These are phyloP conservation scores for Thelephora aurantiotincta DNA, from an alignment of 768 basidiomycete species.

Conservation along the genomic window DNA sequence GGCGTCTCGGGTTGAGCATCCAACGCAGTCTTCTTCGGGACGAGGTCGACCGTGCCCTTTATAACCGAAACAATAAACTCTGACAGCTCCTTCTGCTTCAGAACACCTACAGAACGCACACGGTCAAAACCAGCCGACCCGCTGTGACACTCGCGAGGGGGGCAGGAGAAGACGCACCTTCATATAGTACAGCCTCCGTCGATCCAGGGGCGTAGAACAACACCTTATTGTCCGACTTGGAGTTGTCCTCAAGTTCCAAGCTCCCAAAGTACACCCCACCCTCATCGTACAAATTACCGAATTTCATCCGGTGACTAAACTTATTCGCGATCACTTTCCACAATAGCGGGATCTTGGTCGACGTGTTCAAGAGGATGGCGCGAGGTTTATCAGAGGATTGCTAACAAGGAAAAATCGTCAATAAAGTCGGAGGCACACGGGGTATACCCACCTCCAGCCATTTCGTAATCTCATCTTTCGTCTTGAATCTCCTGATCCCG, in stretches of 20 bases:
- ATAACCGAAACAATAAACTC: conserved; percentile 61
- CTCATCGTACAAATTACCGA: conserved; percentile 53
- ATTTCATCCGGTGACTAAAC: conserved; percentile 45
- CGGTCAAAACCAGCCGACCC: no score
- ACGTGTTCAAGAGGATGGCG: conserved; percentile 59
- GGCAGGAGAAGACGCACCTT: conserved; percentile 44
- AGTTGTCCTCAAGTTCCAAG: conserved; percentile 34
- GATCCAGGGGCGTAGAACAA: conserved; percentile 56
- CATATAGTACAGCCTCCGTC: conserved; percentile 41
- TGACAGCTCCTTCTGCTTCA: conserved; percentile 61
- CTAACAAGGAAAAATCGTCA: background rate
- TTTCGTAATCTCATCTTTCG: conserved; percentile 37
- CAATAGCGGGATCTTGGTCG: conserved; percentile 60
- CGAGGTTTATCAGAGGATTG: conserved; percentile 33
- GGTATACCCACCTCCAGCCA: conserved; percentile 42
- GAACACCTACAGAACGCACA: conserved; percentile 29
- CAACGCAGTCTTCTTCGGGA: conserved; percentile 17
- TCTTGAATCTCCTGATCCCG: conserved; percentile 45
- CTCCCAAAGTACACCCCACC: conserved; percentile 33
- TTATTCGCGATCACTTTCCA: conserved; percentile 74
- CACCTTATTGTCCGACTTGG: conserved; percentile 44
- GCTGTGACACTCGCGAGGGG: no score
- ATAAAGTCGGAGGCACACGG: background rate
- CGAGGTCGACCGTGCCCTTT: conserved; percentile 51
- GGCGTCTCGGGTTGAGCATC: no score